These are phyloP conservation scores for Sequoia sempervirens DNA, from an alignment of 75 land plant genomes.

Conservation along the genomic window DNA sequence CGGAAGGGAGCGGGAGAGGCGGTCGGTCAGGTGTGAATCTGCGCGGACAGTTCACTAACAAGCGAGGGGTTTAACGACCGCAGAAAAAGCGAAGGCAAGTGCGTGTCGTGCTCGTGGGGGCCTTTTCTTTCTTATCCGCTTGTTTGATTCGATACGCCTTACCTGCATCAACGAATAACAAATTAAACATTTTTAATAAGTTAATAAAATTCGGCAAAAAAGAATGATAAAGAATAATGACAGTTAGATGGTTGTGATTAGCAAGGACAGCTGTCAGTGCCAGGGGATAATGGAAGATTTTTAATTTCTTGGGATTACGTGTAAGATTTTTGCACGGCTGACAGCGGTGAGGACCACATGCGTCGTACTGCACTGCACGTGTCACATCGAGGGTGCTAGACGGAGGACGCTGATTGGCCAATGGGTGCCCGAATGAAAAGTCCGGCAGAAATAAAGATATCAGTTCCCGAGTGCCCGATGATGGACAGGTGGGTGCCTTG, in stretches of 20 bases:
- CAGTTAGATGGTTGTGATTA: not conserved
- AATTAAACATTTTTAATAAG: too few species aligned
- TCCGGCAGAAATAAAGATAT: constrained; percentile 12
- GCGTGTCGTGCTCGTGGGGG: not conserved
- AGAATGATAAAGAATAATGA: not conserved
- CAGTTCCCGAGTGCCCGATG: constrained; percentile 7
- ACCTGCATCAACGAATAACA: not conserved
- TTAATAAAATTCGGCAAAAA: not conserved
- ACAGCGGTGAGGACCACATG: constrained; percentile 8
- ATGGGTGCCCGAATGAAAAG: not conserved
- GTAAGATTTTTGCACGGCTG: not conserved
- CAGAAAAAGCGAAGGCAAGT: not conserved
- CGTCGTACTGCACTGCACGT: not conserved
- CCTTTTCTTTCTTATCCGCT: not conserved
- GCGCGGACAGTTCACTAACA: not conserved
- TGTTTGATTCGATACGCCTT: not conserved
- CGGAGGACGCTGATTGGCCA: not conserved
- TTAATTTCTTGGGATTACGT: not conserved
- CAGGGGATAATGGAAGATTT: not conserved
- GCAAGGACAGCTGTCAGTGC: not conserved
- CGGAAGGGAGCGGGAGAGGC: not conserved
- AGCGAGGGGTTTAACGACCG: not conserved
- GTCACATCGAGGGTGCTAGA: not conserved
- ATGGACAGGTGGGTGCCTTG: not conserved
- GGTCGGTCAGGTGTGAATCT: not conserved